Conservation (phyloP, 345 rosid genomes). For the Eucalyptus cloeziana region DNA sequence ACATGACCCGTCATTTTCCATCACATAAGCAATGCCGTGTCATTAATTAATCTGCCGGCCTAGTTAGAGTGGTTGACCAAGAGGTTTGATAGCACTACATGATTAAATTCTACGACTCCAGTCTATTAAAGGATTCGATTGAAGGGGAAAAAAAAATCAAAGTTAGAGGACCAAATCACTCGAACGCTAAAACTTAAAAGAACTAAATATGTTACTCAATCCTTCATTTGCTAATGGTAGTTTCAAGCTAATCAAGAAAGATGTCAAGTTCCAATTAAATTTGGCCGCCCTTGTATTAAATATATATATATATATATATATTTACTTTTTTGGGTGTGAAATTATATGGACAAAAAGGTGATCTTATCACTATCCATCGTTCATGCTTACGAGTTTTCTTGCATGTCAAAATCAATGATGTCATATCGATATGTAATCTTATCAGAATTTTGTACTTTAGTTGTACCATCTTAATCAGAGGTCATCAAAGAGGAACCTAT, state of each 20-base stretch:
- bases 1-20: neutral
- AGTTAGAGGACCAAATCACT: neutral
- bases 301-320: too few species aligned
- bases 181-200: neutral
- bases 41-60: neutral
- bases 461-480: neutral
- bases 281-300: neutral
- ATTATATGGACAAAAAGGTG: neutral
- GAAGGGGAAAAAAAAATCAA: neutral
- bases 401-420: rapidly evolving
- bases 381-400: too few species aligned
- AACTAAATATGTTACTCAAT: neutral
- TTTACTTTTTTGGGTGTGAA: neutral
- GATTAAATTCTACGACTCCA: neutral
- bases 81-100: neutral
- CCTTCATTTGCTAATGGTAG: neutral
- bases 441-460: neutral
- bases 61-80: neutral
- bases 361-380: neutral
- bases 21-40: neutral
- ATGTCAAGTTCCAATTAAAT: neutral
- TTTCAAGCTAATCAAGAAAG: neutral
- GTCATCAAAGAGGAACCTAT: neutral
- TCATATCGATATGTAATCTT: too few species aligned
- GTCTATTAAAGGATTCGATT: too few species aligned